Conservation (phyloP, 805 yeast species). For the Blastobotrys robertii region DNA sequence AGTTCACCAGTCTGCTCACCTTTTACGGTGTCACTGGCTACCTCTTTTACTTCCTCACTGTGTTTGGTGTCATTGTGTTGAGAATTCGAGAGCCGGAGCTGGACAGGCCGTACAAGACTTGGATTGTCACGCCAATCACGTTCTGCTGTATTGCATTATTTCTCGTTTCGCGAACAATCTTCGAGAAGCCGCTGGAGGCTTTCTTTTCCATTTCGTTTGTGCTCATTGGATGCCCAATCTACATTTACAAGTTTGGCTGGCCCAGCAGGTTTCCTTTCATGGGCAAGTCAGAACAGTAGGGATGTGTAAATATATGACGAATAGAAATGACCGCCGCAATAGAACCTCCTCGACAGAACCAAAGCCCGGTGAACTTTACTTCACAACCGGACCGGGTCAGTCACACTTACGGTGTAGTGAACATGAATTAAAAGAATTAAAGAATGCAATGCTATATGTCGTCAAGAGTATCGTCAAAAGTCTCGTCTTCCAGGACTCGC, state of each 20-base stretch:
- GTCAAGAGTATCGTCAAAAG: background rate
- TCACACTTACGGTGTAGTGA: too few relatives aligned
- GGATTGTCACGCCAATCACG: conserved; percentile 28
- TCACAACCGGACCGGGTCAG: background rate
- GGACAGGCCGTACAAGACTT: conserved; percentile 30
- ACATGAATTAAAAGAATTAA: background rate
- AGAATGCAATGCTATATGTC: background rate
- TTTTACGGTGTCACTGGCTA: conserved; percentile 31
- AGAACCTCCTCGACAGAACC: too few relatives aligned
- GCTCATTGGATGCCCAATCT: conserved; percentile 24
- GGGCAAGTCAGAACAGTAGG: background rate
- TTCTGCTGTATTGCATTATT: conserved; percentile 31
- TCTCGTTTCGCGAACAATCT: conserved; percentile 25
- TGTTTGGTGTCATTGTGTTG: conserved; percentile 29
- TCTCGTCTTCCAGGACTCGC: conserved; percentile 1
- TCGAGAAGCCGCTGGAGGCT: conserved; percentile 27
- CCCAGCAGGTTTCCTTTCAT: background rate
- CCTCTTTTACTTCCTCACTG: conserved; percentile 27
- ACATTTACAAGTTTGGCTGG: conserved; percentile 15
- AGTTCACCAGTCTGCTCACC: conserved; percentile 27
- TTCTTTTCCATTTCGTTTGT: conserved; percentile 23
- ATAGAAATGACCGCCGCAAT: background rate
- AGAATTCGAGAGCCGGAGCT: conserved; percentile 28
- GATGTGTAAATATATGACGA: background rate
- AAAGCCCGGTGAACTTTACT: background rate